phyloP scores from a whole-genome alignment of 2,329 filamentous ascomycete species.

The Chaetomiaceae sp. region DNA sequence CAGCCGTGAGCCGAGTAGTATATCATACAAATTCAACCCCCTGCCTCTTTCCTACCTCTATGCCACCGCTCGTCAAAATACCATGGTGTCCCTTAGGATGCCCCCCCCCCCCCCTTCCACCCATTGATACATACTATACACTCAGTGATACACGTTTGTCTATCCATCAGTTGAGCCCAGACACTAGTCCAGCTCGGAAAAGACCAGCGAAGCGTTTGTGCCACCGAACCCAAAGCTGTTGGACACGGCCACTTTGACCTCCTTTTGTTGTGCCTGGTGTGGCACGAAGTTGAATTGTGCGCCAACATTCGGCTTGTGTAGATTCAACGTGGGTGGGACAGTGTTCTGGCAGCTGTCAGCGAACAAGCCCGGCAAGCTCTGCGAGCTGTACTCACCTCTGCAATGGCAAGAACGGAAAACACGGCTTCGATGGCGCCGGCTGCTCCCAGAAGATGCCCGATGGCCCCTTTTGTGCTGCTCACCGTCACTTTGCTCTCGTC shows the following conservation, averaged over 20 bases:
- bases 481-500: constrained; percentile 66
- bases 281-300: constrained; percentile 86
- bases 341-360: constrained; percentile 51
- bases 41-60: too few relatives aligned
- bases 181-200: constrained; percentile 45
- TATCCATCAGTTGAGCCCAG: background rate
- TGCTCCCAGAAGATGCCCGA: constrained; percentile 87
- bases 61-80: too few relatives aligned
- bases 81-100: too few relatives aligned
- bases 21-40: too few relatives aligned
- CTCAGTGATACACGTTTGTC: background rate
- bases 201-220: constrained; percentile 87
- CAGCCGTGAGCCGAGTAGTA: too few relatives aligned
- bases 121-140: background rate
- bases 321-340: constrained; percentile 82
- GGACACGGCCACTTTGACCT: constrained; percentile 71
- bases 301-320: constrained; percentile 61
- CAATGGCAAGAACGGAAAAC: constrained; percentile 74
- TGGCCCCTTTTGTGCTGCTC: constrained; percentile 89
- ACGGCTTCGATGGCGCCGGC: constrained; percentile 87
- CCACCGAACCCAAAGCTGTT: constrained; percentile 99
- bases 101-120: too few relatives aligned
- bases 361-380: too few relatives aligned
- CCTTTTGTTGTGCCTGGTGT: constrained; percentile 61
- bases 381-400: constrained; percentile 55